These are phyloP conservation scores for Amanita subjunquillea DNA, from an alignment of 768 basidiomycete genomes.

Conservation along the genomic window DNA sequence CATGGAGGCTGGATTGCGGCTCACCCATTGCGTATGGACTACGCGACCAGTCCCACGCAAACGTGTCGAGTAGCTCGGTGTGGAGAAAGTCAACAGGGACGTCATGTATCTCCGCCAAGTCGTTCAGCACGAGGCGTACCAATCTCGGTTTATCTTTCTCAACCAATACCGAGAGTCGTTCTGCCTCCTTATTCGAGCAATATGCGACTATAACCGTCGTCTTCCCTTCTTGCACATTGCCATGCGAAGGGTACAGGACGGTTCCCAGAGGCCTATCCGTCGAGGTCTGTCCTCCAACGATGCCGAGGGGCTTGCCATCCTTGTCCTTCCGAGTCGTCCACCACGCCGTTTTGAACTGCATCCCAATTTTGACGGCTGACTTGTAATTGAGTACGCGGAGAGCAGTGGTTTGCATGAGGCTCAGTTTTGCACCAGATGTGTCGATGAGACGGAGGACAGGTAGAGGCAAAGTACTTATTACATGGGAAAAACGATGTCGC, in stretches of 20 bases:
- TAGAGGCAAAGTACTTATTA: conserved; percentile 23
- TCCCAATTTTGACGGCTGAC: not conserved
- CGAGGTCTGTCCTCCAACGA: too few species aligned
- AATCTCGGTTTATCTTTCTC: not conserved
- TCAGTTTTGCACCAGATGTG: conserved; percentile 12
- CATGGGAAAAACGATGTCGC: conserved; percentile 10
- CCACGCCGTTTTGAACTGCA: not conserved
- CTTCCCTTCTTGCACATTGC: not conserved
- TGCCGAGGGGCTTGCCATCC: too few species aligned
- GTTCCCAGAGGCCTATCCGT: too few species aligned
- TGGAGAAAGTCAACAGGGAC: not conserved
- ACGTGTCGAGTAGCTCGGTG: not conserved
- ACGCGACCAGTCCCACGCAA: not conserved
- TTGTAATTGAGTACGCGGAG: not conserved
- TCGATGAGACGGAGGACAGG: conserved; percentile 20
- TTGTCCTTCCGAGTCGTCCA: conserved; percentile 21
- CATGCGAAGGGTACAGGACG: not conserved
- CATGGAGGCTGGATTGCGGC: not conserved
- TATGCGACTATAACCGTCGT: not conserved
- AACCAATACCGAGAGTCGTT: not conserved
- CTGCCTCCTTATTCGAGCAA: not conserved
- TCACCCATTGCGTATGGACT: not conserved
- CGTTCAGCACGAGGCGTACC: not conserved
- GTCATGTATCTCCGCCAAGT: not conserved
- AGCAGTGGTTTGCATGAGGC: not conserved